phyloP scores from a whole-genome alignment of 345 rosid genomes.

The Ceriops zippeliana region DNA sequence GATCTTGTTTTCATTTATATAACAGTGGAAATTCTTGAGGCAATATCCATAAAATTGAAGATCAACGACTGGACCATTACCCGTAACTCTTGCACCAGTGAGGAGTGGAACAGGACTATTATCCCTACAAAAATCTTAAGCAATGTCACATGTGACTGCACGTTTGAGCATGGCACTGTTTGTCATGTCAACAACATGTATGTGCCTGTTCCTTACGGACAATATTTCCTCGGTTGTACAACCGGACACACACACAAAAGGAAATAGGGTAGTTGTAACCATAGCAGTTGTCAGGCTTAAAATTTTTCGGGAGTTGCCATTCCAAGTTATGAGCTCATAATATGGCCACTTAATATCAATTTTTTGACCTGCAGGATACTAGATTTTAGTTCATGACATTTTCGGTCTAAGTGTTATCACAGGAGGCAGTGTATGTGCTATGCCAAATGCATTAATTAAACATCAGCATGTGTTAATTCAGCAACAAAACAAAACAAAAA shows the following conservation, averaged over 20 bases:
- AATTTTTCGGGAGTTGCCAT: too few relatives aligned
- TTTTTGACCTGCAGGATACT: too few relatives aligned
- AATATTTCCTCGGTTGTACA: background rate
- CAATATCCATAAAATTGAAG: conserved; percentile 42
- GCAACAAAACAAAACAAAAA: too few relatives aligned
- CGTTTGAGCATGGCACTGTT: conserved; percentile 18
- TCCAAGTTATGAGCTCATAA: too few relatives aligned
- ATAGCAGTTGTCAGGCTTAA: background rate
- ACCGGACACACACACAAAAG: background rate
- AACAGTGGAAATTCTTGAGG: conserved; percentile 47
- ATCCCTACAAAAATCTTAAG: background rate
- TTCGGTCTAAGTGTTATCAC: too few relatives aligned
- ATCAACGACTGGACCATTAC: conserved; percentile 26
- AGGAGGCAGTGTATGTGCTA: too few relatives aligned
- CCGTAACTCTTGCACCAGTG: conserved; percentile 41
- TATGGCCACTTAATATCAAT: too few relatives aligned
- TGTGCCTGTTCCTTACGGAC: conserved; percentile 9
- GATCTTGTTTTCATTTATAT: conserved; percentile 1
- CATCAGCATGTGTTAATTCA: too few relatives aligned
- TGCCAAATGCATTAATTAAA: too few relatives aligned
- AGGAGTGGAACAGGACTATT: conserved; percentile 26
- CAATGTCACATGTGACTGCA: conserved; percentile 53
- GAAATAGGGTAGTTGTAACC: background rate
- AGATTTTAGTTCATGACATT: too few relatives aligned
- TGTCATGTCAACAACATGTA: conserved; percentile 67